Percentiles rank a stretch among this genome's conserved stretches.
phyloP scores from a whole-genome alignment of 495 filamentous ascomycete species.

The Lasiosphaeriaceae sp. region DNA sequence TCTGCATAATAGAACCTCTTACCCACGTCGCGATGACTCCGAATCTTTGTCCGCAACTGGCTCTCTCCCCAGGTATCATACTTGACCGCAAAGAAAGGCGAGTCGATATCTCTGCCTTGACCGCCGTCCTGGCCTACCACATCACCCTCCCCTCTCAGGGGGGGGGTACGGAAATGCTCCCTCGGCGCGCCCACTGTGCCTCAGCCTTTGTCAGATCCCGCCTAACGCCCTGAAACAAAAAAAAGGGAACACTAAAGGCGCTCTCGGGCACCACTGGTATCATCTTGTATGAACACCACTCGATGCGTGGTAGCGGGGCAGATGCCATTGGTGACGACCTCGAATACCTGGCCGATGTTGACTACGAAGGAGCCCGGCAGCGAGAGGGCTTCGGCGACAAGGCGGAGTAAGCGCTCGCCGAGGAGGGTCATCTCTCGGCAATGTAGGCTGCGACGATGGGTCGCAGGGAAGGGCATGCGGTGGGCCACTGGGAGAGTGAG shows the following conservation, averaged over 20 bases:
- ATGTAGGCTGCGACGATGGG: slow-evolving; percentile 41
- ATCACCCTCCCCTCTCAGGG: neutral
- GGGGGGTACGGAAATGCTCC: slow-evolving; percentile 25
- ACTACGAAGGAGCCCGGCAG: slow-evolving; percentile 49
- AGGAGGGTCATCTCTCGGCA: slow-evolving; percentile 40
- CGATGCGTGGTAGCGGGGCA: slow-evolving; percentile 52
- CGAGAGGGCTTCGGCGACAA: slow-evolving; percentile 46
- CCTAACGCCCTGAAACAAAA: slow-evolving; percentile 46
- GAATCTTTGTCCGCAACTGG: slow-evolving; percentile 44
- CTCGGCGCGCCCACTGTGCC: slow-evolving; percentile 28
- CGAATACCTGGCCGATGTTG: slow-evolving; percentile 56
- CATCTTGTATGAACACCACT: slow-evolving; percentile 27
- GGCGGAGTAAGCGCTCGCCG: slow-evolving; percentile 44
- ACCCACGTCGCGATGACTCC: slow-evolving; percentile 41
- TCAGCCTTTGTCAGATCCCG: slow-evolving; percentile 36
- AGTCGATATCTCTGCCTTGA: slow-evolving; percentile 34
- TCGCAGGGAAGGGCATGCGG: slow-evolving; percentile 12
- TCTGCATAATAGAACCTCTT: slow-evolving; percentile 36
- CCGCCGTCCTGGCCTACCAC: slow-evolving; percentile 10
- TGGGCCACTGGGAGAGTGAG: too few species aligned
- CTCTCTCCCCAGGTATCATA: slow-evolving; percentile 47
- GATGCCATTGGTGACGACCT: slow-evolving; percentile 50
- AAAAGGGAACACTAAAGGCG: slow-evolving; percentile 44
- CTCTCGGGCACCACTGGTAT: slow-evolving; percentile 15
- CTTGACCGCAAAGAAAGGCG: slow-evolving; percentile 38